These are phyloP conservation scores for Pleurotus pulmonarius DNA, from an alignment of 768 basidiomycete genomes.

Conservation along the genomic window DNA sequence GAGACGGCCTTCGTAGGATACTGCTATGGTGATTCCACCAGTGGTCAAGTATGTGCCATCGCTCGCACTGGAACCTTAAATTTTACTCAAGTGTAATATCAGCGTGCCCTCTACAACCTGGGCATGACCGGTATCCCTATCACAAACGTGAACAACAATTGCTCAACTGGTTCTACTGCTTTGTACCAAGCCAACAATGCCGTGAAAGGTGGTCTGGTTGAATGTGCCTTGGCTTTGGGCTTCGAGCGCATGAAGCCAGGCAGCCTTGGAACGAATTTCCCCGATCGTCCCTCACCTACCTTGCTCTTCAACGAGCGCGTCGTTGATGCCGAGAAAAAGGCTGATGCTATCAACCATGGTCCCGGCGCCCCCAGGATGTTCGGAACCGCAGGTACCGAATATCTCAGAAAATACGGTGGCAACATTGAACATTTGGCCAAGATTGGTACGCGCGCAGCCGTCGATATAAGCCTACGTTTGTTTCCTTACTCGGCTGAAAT, in stretches of 20 bases:
- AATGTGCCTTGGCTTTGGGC: conserved; percentile 79
- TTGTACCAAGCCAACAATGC: conserved; percentile 70
- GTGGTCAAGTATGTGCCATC: conserved; percentile 53
- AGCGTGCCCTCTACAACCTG: conserved; percentile 79
- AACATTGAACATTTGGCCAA: conserved; percentile 64
- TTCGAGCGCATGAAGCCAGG: conserved; percentile 85
- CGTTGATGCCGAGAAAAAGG: conserved; percentile 42
- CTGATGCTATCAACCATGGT: conserved; percentile 61
- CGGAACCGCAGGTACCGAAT: conserved; percentile 71
- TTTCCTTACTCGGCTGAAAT: background rate
- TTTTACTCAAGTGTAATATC: conserved; percentile 2
- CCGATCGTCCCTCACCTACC: conserved; percentile 49
- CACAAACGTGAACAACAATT: conserved; percentile 86
- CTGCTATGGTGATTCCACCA: conserved; percentile 77
- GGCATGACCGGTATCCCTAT: conserved; percentile 84
- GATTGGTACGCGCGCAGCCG: conserved; percentile 51
- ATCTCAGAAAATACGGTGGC: conserved; percentile 72
- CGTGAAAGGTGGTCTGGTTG: conserved; percentile 65
- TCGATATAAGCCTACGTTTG: too few relatives aligned
- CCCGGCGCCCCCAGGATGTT: conserved; percentile 74
- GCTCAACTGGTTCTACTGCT: conserved; percentile 78
- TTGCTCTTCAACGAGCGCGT: conserved; percentile 39
- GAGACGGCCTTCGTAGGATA: conserved; percentile 76
- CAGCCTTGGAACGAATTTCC: conserved; percentile 63
- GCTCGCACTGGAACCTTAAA: background rate